These are phyloP conservation scores for Nothophaeocryptopus gaeumannii DNA, from an alignment of 2,329 filamentous ascomycete genomes.

Conservation along the genomic window DNA sequence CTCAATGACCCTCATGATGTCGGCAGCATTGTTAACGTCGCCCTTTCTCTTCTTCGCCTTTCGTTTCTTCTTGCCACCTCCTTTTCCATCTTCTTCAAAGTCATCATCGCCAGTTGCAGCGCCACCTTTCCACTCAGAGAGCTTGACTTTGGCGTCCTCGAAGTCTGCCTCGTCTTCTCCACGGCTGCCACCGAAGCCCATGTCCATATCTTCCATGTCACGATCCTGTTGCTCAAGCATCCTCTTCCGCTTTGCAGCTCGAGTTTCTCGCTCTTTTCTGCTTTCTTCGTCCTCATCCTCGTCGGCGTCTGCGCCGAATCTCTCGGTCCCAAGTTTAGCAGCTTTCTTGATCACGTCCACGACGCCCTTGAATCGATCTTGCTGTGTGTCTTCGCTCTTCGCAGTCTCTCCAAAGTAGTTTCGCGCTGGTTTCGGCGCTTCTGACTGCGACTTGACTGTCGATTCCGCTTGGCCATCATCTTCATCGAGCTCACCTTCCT, in stretches of 20 bases:
- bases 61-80: constrained; percentile 67
- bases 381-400: constrained; percentile 15
- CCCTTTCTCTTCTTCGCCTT: constrained; percentile 65
- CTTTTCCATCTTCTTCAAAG: constrained; percentile 57
- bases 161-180: constrained; percentile 81
- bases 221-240: constrained; percentile 71
- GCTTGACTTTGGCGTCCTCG: constrained; percentile 57
- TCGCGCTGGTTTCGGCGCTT: constrained; percentile 17
- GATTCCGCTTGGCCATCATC: not conserved
- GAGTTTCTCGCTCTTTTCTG: constrained; percentile 59
- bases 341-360: constrained; percentile 67
- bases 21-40: constrained; percentile 33
- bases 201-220: constrained; percentile 86
- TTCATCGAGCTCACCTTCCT: not conserved
- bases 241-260: constrained; percentile 59
- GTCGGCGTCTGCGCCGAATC: constrained; percentile 42
- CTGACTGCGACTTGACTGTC: not conserved
- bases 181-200: constrained; percentile 87
- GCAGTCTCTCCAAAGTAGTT: constrained; percentile 39
- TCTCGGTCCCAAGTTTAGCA: constrained; percentile 47
- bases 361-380: constrained; percentile 31
- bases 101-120: constrained; percentile 52
- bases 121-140: constrained; percentile 61
- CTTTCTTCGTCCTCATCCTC: constrained; percentile 41
- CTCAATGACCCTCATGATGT: constrained; percentile 36